These are phyloP conservation scores for Pholiota molesta DNA, from an alignment of 768 basidiomycete species.

Conservation along the genomic window DNA sequence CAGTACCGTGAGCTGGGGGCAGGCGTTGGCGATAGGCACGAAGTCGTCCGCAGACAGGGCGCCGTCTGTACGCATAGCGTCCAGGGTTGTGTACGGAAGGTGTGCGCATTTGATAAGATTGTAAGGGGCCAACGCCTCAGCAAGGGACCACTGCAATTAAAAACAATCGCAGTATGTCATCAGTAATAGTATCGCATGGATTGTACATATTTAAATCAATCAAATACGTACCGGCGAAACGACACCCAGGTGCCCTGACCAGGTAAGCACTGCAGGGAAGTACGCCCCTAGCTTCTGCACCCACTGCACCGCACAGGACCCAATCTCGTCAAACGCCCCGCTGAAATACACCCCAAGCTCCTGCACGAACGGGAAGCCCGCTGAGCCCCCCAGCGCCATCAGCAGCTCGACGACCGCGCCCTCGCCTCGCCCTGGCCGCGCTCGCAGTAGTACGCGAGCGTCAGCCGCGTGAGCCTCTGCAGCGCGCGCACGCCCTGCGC, in stretches of 20 bases:
- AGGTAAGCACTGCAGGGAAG: conserved; percentile 3
- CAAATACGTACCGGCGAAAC: conserved; percentile 2
- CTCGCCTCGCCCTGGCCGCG: not conserved
- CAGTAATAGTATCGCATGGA: not conserved
- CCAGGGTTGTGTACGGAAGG: conserved; percentile 2
- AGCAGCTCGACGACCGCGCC: not conserved
- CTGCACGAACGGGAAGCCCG: conserved; percentile 5
- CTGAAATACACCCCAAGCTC: conserved; percentile 1
- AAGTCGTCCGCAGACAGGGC: conserved; percentile 4
- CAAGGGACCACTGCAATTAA: not conserved
- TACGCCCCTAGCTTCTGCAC: conserved; percentile 3
- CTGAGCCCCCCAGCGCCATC: conserved; percentile 2
- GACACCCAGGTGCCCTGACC: conserved; percentile 6
- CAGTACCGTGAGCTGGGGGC: not conserved
- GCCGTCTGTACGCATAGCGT: not conserved
- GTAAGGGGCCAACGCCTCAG: not conserved
- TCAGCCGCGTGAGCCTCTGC: not conserved
- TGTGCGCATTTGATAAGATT: conserved; percentile 1
- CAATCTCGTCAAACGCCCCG: not conserved
- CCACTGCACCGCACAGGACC: not conserved
- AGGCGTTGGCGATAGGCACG: not conserved
- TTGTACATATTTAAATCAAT: not conserved
- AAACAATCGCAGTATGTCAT: not conserved
- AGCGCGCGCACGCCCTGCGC: conserved; percentile 5
- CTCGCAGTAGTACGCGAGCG: not conserved